Evolutionary conservation across 2,329 filamentous ascomycete species (phyloP).

Genomic region (Diplodia scrobiculata): DNA sequence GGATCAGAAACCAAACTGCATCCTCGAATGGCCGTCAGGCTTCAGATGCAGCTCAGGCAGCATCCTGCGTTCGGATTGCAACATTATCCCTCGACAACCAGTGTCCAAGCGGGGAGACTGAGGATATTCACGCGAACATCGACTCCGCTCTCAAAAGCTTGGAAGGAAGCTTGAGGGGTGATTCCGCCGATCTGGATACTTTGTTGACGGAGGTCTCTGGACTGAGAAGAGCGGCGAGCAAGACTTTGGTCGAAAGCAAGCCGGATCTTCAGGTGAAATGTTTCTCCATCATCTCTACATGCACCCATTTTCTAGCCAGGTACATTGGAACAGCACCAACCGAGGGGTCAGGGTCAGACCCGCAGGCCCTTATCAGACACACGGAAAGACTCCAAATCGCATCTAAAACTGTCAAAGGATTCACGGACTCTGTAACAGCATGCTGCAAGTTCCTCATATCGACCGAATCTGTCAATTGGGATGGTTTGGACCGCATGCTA

Average conservation of each 20-base stretch:
- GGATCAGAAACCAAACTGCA: conserved; percentile 33
- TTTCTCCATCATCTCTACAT: conserved; percentile 37
- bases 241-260: conserved; percentile 32
- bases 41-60: conserved; percentile 37
- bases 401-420: conserved; percentile 39
- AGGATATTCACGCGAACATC: conserved; percentile 33
- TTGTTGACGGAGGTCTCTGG: conserved; percentile 40
- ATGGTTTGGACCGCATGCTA: conserved; percentile 39
- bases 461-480: conserved; percentile 36
- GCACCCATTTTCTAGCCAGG: conserved; percentile 40
- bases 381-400: conserved; percentile 5
- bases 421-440: conserved; percentile 41
- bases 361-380: conserved; percentile 7
- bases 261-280: conserved; percentile 26
- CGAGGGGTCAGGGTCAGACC: conserved; percentile 33
- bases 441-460: conserved; percentile 40
- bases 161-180: conserved; percentile 39
- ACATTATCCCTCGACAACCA: conserved; percentile 39
- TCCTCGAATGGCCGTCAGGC: conserved; percentile 30
- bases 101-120: conserved; percentile 33
- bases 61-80: conserved; percentile 37
- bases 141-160: conserved; percentile 37
- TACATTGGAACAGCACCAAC: conserved; percentile 37
- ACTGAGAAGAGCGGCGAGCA: conserved; percentile 35
- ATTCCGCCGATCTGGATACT: conserved; percentile 40